Evolutionary conservation across 805 yeast species (phyloP).

Genomic region (Myxozyma neglecta): DNA sequence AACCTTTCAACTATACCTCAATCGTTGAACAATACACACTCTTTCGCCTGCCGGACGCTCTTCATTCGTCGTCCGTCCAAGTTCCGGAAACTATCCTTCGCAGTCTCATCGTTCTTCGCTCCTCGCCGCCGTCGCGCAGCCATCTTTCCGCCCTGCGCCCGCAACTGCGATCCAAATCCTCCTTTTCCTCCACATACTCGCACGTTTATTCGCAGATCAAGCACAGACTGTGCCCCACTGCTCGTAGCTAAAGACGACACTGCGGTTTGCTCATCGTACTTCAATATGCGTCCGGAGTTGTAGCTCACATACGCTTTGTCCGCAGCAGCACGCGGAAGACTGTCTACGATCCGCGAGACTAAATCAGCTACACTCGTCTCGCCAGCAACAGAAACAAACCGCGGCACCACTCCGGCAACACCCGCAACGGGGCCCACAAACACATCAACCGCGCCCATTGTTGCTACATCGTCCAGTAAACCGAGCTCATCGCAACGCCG

Average conservation of each 20-base stretch:
- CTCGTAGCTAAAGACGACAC: neutral
- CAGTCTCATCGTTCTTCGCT: constrained; percentile 33
- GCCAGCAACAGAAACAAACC: neutral
- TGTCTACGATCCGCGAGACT: neutral
- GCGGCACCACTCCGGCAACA: neutral
- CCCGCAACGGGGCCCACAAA: constrained; percentile 9
- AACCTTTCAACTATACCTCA: neutral
- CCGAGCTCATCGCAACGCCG: neutral
- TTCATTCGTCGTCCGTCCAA: constrained; percentile 47
- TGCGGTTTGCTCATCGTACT: neutral
- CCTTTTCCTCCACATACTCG: constrained; percentile 52
- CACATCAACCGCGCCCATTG: constrained; percentile 2
- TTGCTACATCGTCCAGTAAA: neutral
- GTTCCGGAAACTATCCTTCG: constrained; percentile 44
- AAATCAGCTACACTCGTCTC: neutral
- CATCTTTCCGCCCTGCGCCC: constrained; percentile 46
- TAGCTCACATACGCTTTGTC: constrained; percentile 1
- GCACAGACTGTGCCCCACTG: neutral
- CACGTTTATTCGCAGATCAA: constrained; percentile 5
- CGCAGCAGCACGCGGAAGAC: constrained; percentile 8
- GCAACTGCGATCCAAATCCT: constrained; percentile 49
- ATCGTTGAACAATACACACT: constrained; percentile 36
- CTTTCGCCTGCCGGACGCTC: constrained; percentile 43
- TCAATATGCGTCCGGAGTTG: constrained; percentile 11
- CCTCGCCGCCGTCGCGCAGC: constrained; percentile 35